Conservation (phyloP, 768 basidiomycete genomes). For the Baorangia bicolor region DNA sequence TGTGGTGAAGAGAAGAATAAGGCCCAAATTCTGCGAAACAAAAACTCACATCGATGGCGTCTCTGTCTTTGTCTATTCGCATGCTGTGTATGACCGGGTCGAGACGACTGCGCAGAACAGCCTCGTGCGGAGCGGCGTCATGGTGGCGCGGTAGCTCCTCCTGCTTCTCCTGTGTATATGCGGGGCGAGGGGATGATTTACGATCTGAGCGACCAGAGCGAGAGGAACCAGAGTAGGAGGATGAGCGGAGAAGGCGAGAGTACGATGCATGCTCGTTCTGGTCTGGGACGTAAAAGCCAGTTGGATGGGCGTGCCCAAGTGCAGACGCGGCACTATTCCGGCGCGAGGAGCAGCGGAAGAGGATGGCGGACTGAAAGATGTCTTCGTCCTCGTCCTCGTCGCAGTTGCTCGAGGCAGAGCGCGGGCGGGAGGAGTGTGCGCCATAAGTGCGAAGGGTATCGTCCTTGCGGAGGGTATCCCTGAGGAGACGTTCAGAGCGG, state of each 20-base stretch:
- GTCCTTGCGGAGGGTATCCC: constrained; percentile 55
- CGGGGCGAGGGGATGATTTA: constrained; percentile 12
- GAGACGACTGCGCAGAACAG: constrained; percentile 50
- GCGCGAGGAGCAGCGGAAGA: constrained; percentile 22
- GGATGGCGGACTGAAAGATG: constrained; percentile 29
- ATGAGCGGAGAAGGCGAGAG: constrained; percentile 24
- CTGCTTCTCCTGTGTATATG: constrained; percentile 18
- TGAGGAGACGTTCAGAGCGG: constrained; percentile 54
- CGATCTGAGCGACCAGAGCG: constrained; percentile 23
- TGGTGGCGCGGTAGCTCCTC: constrained; percentile 22
- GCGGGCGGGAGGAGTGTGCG: constrained; percentile 21
- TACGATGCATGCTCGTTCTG: constrained; percentile 28
- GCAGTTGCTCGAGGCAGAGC: constrained; percentile 25
- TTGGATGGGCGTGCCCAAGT: constrained; percentile 4
- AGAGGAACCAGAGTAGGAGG: constrained; percentile 29
- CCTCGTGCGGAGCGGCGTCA: constrained; percentile 48
- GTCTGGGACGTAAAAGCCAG: constrained; percentile 35
- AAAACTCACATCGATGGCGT: constrained; percentile 25
- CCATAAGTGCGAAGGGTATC: constrained; percentile 36
- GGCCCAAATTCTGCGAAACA: background rate
- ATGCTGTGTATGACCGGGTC: constrained; percentile 49
- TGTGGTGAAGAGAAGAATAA: constrained; percentile 17
- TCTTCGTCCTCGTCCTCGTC: constrained; percentile 29
- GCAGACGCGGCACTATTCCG: constrained; percentile 23
- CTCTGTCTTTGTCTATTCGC: constrained; percentile 24